Conservation (phyloP, 352 stramenopile species). For the Phytophthora megakarya region DNA sequence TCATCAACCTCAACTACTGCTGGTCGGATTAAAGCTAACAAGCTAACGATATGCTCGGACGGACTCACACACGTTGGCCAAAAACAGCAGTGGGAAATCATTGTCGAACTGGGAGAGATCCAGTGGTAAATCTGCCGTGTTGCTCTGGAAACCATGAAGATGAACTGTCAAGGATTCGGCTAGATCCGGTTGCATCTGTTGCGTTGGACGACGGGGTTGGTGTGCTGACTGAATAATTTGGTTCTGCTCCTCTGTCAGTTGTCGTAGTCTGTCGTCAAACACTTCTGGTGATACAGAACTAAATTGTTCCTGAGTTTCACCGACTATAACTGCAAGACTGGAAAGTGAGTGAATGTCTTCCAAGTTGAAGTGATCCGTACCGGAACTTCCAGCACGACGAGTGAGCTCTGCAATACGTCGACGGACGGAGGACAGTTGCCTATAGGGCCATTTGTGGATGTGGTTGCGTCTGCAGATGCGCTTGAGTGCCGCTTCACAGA, state of each 20-base stretch:
- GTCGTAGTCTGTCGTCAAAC: constrained; percentile 25
- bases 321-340: not conserved
- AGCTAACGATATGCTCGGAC: constrained; percentile 20
- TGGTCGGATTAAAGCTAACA: too few species aligned
- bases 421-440: constrained; percentile 64
- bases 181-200: not conserved
- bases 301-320: not conserved
- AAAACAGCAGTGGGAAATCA: constrained; percentile 36
- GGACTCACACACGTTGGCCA: constrained; percentile 43
- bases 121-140: constrained; percentile 3
- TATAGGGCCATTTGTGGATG: constrained; percentile 78
- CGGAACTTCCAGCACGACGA: not conserved
- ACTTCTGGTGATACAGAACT: constrained; percentile 1
- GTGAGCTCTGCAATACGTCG: constrained; percentile 52
- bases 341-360: not conserved
- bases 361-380: constrained; percentile 6
- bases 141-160: constrained; percentile 9
- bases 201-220: not conserved
- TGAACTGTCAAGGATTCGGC: constrained; percentile 7
- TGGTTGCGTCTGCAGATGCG: constrained; percentile 75
- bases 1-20: too few species aligned
- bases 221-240: constrained; percentile 38
- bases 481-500: constrained; percentile 86
- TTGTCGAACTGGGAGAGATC: constrained; percentile 21
- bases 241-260: constrained; percentile 35